A percentile compares a stretch with the other conserved stretches of the same genome.
These are phyloP conservation scores for Pilaira anomala DNA, from an alignment of 192 early-diverging fungal genomes.

Conservation along the genomic window DNA sequence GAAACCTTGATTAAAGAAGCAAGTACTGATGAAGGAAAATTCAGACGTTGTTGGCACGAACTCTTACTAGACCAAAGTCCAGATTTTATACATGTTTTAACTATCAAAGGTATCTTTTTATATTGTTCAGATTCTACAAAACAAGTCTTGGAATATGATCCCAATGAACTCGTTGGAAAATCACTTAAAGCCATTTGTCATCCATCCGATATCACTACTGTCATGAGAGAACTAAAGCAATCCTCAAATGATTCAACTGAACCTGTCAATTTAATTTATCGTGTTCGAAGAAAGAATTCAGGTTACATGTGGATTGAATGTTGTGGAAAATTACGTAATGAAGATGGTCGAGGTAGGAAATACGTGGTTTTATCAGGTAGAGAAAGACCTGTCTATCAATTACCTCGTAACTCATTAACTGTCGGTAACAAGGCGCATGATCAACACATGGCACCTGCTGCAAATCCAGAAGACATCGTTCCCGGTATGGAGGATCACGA, in stretches of 20 bases:
- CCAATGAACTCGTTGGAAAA: conserved; percentile 56
- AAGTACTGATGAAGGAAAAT: conserved; percentile 35
- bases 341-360: conserved; percentile 63
- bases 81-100: conserved; percentile 66
- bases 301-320: conserved; percentile 68
- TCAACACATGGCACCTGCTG: neutral
- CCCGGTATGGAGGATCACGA: conserved; percentile 38
- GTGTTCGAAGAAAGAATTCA: conserved; percentile 52
- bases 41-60: conserved; percentile 36
- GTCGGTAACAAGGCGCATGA: conserved; percentile 3
- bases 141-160: conserved; percentile 52
- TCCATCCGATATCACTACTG: conserved; percentile 62
- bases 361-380: conserved; percentile 66
- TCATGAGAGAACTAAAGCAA: conserved; percentile 64
- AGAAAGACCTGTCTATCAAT: conserved; percentile 42
- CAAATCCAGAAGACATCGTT: conserved; percentile 4
- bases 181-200: conserved; percentile 58
- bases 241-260: conserved; percentile 36
- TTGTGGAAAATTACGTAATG: conserved; percentile 57
- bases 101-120: conserved; percentile 64
- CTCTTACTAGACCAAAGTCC: conserved; percentile 50
- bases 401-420: conserved; percentile 25
- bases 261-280: conserved; percentile 57
- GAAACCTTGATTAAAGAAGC: conserved; percentile 31
- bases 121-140: conserved; percentile 49